phyloP scores from a whole-genome alignment of 257 asterid genomes.

The Datura wrightii region DNA sequence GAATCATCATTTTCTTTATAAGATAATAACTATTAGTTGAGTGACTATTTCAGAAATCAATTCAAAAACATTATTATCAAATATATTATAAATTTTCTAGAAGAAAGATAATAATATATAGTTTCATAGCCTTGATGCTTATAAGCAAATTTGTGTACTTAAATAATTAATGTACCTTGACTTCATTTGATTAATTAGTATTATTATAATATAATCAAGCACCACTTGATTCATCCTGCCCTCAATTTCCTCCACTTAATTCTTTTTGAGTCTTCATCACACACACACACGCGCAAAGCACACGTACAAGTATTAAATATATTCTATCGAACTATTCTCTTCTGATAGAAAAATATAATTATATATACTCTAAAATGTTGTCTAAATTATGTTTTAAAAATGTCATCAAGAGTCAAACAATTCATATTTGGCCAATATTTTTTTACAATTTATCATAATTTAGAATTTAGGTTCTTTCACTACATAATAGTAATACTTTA shows the following conservation, averaged over 20 bases:
- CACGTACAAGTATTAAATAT: conserved; percentile 11
- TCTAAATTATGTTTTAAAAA: neutral
- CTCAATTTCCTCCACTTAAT: conserved; percentile 21
- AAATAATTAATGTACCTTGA: conserved; percentile 29
- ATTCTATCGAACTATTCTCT: conserved; percentile 1
- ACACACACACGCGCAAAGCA: conserved; percentile 9
- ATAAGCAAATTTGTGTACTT: neutral
- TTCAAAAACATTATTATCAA: neutral
- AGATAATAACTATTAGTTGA: too few species aligned
- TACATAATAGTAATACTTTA: neutral
- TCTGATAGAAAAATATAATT: neutral
- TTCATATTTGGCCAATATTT: conserved; percentile 2
- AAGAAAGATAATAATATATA: conserved; percentile 4
- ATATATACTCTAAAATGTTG: neutral
- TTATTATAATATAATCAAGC: neutral
- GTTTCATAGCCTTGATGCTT: neutral
- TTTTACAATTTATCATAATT: conserved; percentile 6
- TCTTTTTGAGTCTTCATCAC: neutral
- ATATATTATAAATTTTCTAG: conserved; percentile 10
- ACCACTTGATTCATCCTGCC: conserved; percentile 17
- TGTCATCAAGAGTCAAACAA: conserved; percentile 7
- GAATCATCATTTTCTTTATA: too few species aligned
- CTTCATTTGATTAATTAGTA: conserved; percentile 12
- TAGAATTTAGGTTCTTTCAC: neutral
- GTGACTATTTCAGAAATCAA: too few species aligned